Evolutionary conservation across 2,329 filamentous ascomycete species (phyloP), one percentile per base, ranked within the genome.

Genomic region (Pseudocercospora pini-densiflorae): DNA sequence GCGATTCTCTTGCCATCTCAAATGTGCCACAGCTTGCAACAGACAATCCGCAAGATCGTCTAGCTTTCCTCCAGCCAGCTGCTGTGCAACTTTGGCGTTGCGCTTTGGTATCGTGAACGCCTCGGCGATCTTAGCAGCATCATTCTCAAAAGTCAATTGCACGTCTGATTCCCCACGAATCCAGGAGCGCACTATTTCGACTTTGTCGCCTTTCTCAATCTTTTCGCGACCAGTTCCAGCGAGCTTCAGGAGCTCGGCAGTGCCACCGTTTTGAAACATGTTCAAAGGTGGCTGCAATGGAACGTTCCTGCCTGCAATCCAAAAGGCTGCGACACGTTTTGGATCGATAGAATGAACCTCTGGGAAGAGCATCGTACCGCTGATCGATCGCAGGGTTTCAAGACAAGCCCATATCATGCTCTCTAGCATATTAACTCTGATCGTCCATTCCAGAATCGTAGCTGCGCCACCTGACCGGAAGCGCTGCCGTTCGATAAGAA

Each of bases 41-140:
- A 95, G 80, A 75, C 89, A 91, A 80, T 96, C 92, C 0, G 92
- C 90, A 59, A 96, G 79, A 80, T 96, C 92, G 77, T 96, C 92
- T 61, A 94, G 78, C 78, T 95, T 95, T n/a, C 72, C 73, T 23
- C 75, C 68, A 10, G 60, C 64, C 14, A 61, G 36, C 16, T 67
- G 43, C 43, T 51, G 55, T 70, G 77, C 58, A 76, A 69, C 65
- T 72, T 73, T 64, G 74, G 71, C 40, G 59, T 61, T 59, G 4
- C 58, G 40, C 21, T 65, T 62, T 19, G 63, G n/a, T 24, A 59
- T 10, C 14, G 24, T 54, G 78, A 74, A 73, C 80, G 81, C 55
- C 67, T 72, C 68, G 16, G 77, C 80, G 57, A 80, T 77, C n/a
- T 70, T 68, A 55, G 77, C 74, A 1, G 79, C 80, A 40, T 79